phyloP scores from a whole-genome alignment of 345 rosid genomes.

The Brassica napus region DNA sequence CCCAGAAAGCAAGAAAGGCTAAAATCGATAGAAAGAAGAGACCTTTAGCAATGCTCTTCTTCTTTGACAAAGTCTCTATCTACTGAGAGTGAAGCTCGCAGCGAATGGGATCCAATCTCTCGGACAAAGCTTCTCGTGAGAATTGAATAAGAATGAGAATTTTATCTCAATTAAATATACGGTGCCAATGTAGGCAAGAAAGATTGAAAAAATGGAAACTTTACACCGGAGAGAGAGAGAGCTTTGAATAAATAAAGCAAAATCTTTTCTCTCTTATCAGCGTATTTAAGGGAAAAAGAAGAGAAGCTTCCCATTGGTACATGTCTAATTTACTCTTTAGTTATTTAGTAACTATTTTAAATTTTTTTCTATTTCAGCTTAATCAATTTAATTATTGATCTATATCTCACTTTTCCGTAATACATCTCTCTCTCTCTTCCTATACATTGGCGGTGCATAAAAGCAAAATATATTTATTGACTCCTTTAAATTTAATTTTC shows the following conservation, averaged over 20 bases:
- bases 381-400: neutral
- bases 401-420: neutral
- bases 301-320: conserved; percentile 1
- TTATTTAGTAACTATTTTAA: neutral
- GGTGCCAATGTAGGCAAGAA: neutral
- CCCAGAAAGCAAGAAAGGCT: neutral
- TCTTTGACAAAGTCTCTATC: neutral
- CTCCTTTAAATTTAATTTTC: neutral
- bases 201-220: neutral
- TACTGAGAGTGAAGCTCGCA: neutral
- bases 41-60: neutral
- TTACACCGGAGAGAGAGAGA: neutral
- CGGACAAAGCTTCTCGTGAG: neutral
- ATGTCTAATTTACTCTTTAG: neutral
- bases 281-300: neutral
- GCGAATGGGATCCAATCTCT: neutral
- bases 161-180: neutral
- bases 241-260: neutral
- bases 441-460: neutral
- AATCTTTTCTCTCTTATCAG: neutral
- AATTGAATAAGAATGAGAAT: neutral
- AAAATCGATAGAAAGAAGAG: neutral
- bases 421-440: neutral
- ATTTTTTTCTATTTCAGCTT: neutral
- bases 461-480: neutral